A percentile compares a stretch with the other conserved stretches of the same genome.
phyloP scores from a whole-genome alignment of 2,329 filamentous ascomycete genomes.

The Pyrenophora seminiperda region DNA sequence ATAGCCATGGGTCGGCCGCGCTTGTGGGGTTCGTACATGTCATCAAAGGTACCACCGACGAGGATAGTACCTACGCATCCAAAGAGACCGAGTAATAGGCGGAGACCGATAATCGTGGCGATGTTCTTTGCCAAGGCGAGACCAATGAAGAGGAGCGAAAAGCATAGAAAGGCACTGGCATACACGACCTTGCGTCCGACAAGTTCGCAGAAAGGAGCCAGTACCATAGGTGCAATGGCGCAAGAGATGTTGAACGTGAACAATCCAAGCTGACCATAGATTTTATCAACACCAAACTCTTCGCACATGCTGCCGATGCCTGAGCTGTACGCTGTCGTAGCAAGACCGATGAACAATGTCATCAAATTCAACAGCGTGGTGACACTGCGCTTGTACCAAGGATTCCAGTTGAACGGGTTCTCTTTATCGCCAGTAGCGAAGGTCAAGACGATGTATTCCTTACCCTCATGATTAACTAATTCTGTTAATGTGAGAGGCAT shows the following conservation, averaged over 20 bases:
- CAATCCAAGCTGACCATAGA: conserved; percentile 32
- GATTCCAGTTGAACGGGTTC: conserved; percentile 38
- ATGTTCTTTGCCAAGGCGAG: conserved; percentile 32
- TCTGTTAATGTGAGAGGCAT: conserved; percentile 37
- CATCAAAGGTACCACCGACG: conserved; percentile 35
- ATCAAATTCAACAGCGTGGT: conserved; percentile 37
- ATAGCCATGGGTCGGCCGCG: conserved; percentile 37
- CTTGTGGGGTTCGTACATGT: conserved; percentile 37
- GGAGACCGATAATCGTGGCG: conserved; percentile 33
- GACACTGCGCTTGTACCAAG: conserved; percentile 36
- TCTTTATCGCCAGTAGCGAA: conserved; percentile 34
- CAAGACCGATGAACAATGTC: conserved; percentile 36
- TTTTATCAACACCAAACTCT: conserved; percentile 30
- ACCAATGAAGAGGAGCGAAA: conserved; percentile 36
- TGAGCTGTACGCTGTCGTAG: conserved; percentile 35
- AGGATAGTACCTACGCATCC: conserved; percentile 38
- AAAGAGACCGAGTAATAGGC: conserved; percentile 34
- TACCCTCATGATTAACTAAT: conserved; percentile 32
- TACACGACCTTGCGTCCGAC: conserved; percentile 36
- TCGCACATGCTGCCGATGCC: conserved; percentile 36
- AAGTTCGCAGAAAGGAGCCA: conserved; percentile 36
- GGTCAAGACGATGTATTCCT: conserved; percentile 33
- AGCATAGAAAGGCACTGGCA: conserved; percentile 31
- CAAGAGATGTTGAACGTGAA: conserved; percentile 38
- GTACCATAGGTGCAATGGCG: conserved; percentile 34